A percentile compares a stretch with the other conserved stretches of the same genome.
Conservation (phyloP, 345 rosid species). For the Hibiscus mutabilis region DNA sequence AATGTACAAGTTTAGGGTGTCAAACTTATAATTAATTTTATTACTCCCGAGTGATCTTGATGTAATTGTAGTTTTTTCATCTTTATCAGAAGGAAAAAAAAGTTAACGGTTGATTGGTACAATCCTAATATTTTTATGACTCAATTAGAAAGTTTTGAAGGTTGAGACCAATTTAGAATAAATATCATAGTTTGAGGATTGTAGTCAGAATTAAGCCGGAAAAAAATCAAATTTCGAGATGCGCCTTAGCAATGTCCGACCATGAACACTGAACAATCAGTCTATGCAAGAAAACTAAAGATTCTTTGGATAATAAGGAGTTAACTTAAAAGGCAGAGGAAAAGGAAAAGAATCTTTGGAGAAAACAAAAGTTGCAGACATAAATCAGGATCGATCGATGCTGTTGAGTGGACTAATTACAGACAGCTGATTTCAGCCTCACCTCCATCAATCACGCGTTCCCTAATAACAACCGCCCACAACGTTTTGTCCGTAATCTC, state of each 20-base stretch:
- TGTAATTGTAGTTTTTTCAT: too few relatives aligned
- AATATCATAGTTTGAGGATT: too few relatives aligned
- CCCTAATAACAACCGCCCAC: neutral
- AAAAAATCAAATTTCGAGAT: neutral
- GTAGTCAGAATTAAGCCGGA: too few relatives aligned
- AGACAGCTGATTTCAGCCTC: neutral
- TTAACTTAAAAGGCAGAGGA: neutral
- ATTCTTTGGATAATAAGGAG: neutral
- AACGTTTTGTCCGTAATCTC: slow-evolving; percentile 18
- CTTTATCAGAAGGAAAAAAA: too few relatives aligned
- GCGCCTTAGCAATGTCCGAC: neutral
- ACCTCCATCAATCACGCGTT: neutral
- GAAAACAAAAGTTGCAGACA: neutral
- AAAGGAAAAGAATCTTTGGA: neutral
- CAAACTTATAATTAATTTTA: too few relatives aligned
- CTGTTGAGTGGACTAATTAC: slow-evolving; percentile 22
- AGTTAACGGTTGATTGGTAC: too few relatives aligned
- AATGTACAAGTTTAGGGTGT: too few relatives aligned
- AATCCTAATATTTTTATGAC: too few relatives aligned
- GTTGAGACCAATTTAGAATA: too few relatives aligned
- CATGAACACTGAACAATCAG: neutral
- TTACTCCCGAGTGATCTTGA: too few relatives aligned
- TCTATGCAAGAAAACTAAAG: neutral
- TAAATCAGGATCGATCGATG: slow-evolving; percentile 15
- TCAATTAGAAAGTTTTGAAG: too few relatives aligned